A percentile compares a stretch with the other conserved stretches of the same genome.
Conservation (phyloP, 1,139 yeast species). For the Hanseniaspora sp. region DNA sequence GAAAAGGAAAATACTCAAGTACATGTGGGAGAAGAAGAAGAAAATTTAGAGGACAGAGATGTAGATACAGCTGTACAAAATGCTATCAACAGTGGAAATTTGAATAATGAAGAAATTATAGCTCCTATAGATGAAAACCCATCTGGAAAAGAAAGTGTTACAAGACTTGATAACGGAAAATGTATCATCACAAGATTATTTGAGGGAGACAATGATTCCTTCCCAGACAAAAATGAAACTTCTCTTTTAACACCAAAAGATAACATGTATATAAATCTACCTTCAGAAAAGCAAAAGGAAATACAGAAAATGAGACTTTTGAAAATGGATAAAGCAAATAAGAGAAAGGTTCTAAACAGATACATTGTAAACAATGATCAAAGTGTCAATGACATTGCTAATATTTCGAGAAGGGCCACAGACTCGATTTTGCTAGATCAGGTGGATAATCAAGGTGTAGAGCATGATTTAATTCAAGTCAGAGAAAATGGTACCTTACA, state of each 20-base stretch:
- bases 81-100: no score
- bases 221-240: not conserved
- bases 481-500: not conserved
- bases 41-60: no score
- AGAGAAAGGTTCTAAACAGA: not conserved
- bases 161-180: not conserved
- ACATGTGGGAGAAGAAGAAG: not conserved
- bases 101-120: no score
- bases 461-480: not conserved
- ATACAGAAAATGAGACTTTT: not conserved
- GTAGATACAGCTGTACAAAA: no score
- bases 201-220: not conserved
- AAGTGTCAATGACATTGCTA: not conserved
- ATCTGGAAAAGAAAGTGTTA: no score
- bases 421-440: conserved; percentile 12
- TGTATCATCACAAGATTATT: not conserved
- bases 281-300: not conserved
- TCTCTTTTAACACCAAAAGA: not conserved
- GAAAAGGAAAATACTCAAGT: no score
- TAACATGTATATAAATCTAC: not conserved
- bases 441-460: conserved; percentile 1
- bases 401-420: conserved; percentile 14
- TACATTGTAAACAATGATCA: not conserved
- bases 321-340: not conserved
- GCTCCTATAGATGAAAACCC: no score